Base-by-base conservation (phyloP, 2,329 filamentous ascomycete species). In the Talaromyces sp. region DNA sequence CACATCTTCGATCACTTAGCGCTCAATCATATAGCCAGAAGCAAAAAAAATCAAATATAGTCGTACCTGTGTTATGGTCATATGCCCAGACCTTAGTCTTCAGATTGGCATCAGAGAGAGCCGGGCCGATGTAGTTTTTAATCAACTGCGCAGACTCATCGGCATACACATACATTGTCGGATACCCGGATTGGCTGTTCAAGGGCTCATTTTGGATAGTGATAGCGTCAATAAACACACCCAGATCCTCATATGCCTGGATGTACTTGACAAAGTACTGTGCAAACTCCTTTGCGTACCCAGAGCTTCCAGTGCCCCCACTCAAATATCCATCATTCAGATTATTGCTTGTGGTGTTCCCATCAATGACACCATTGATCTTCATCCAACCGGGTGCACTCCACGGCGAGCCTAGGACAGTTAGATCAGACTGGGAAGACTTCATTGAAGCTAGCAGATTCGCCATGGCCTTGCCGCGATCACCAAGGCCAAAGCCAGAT, bases 321-420 rank as follows among this genome's bases (percentile, higher is more conserved):
- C 60, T 62, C 29, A 63, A 36, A 29, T 65, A 67, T 0, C 65
- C 65, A 51, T 67, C 65, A 29, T 67, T 60, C 10, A 75, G 58
- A 14, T 70, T 69, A 35, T 75, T 75, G 47, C 72, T 65, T 2
- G 48, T 54, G 1, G 62, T 60, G 9, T 42, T 51, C 1, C 63
- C 63, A 39, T 64, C 50, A 47, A 71, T 63, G n/a, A 68, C 63
- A 3, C 63, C 66, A 36, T 74, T 74, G 20, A 71, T 50, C 55
- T 75, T 75, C 68, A 73, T 75, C 72, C 73, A 75, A 2, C 70
- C 71, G 0, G 73, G 72, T 13, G 66, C 65, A 13, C 65, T 68
- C 73, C 73, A 75, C 1, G 71, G 65, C 1, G 71, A 67, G 2
- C 73, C 72, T 19, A 72, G 59, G 14, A 74, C 62, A 27, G 67